A percentile compares a stretch with the other conserved stretches of the same genome.
These are phyloP conservation scores for Psidium guajava DNA, from an alignment of 345 rosid species.

Conservation along the genomic window DNA sequence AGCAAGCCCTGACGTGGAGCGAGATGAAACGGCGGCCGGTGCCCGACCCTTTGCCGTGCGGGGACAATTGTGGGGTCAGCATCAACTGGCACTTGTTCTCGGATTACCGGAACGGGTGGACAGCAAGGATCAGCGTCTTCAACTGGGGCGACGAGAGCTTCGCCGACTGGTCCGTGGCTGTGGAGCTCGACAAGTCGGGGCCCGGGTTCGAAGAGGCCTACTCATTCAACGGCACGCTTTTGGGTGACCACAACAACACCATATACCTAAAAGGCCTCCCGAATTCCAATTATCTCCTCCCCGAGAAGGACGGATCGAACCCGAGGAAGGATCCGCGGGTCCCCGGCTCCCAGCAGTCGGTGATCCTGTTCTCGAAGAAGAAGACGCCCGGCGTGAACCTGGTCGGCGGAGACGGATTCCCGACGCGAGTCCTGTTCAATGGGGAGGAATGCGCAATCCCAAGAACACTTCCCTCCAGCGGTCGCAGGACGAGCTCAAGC, in stretches of 20 bases:
- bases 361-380: constrained; percentile 27
- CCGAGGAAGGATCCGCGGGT: constrained; percentile 30
- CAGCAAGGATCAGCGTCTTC: constrained; percentile 28
- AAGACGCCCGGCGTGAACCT: constrained; percentile 14
- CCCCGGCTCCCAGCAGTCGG: constrained; percentile 42
- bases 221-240: constrained; percentile 27
- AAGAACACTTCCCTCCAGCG: constrained; percentile 4
- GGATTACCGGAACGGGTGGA: constrained; percentile 22
- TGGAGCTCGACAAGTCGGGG: constrained; percentile 13
- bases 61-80: constrained; percentile 31
- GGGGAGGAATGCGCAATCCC: constrained; percentile 40
- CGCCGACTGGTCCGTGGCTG: constrained; percentile 28
- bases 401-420: constrained; percentile 30
- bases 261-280: constrained; percentile 19
- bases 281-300: constrained; percentile 24
- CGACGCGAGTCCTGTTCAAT: constrained; percentile 27
- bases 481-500: not conserved
- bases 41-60: constrained; percentile 26
- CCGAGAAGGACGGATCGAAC: constrained; percentile 12
- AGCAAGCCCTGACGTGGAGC: constrained; percentile 24
- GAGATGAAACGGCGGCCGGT: not conserved
- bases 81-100: constrained; percentile 34
- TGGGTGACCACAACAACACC: constrained; percentile 7
- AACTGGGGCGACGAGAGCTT: constrained; percentile 20
- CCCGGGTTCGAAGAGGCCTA: constrained; percentile 21